Conservation (phyloP, 257 asterid species). For the Primulina tabacum region DNA sequence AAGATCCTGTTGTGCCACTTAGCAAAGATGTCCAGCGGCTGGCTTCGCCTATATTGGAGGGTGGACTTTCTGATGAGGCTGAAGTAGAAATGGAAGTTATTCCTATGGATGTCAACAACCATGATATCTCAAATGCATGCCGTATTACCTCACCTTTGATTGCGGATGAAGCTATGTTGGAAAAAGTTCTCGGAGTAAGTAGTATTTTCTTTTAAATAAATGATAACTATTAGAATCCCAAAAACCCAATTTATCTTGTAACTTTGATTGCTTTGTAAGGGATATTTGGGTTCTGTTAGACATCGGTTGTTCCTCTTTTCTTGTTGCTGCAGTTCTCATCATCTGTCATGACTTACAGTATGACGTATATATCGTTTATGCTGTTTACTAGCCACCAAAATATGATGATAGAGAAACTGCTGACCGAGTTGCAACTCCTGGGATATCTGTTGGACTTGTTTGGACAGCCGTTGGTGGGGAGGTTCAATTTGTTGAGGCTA, state of each 20-base stretch:
- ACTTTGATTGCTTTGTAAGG: slow-evolving; percentile 20
- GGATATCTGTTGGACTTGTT: slow-evolving; percentile 92
- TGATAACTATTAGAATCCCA: neutral
- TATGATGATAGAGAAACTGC: slow-evolving; percentile 88
- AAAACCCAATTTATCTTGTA: slow-evolving; percentile 7
- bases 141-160: slow-evolving; percentile 59
- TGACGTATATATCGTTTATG: slow-evolving; percentile 23
- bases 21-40: slow-evolving; percentile 83
- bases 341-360: slow-evolving; percentile 3
- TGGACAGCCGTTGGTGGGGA: slow-evolving; percentile 97
- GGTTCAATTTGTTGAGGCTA: slow-evolving; percentile 97
- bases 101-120: slow-evolving; percentile 79
- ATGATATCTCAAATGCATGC: slow-evolving; percentile 71
- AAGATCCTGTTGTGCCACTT: slow-evolving; percentile 71
- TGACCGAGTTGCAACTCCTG: slow-evolving; percentile 85
- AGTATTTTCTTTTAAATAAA: slow-evolving; percentile 13
- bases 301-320: slow-evolving; percentile 10
- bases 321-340: slow-evolving; percentile 20
- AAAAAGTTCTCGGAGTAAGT: slow-evolving; percentile 97
- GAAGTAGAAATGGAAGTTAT: slow-evolving; percentile 99
- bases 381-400: slow-evolving; percentile 72
- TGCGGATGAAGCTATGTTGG: slow-evolving; percentile 93
- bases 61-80: slow-evolving; percentile 84
- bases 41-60: slow-evolving; percentile 75
- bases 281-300: slow-evolving; percentile 23